Percentiles rank a stretch among this genome's conserved stretches.
phyloP scores from a whole-genome alignment of 139 green algal genomes.

The Choricystis sp. region DNA sequence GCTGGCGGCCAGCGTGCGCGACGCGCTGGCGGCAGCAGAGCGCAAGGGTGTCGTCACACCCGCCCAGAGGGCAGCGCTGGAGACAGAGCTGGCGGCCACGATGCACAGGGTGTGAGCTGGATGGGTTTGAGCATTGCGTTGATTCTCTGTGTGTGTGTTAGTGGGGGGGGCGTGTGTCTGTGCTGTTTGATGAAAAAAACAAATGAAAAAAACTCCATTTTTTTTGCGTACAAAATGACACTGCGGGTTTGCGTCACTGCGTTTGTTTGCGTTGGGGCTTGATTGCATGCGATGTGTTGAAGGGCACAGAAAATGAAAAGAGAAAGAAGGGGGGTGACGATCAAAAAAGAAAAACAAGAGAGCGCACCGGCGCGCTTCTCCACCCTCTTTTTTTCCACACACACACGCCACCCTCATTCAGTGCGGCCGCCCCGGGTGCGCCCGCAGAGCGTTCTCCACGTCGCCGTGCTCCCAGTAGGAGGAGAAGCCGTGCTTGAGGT shows the following conservation, averaged over 20 bases:
- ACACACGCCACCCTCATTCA: not conserved
- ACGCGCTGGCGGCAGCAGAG: constrained; percentile 35
- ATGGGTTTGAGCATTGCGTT: too few species aligned
- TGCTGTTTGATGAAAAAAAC: too few species aligned
- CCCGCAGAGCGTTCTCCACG: constrained; percentile 46
- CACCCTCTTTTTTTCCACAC: not conserved
- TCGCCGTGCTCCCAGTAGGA: constrained; percentile 62
- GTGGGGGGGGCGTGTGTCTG: too few species aligned
- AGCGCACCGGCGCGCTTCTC: not conserved
- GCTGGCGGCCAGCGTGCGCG: constrained; percentile 20
- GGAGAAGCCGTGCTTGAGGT: constrained; percentile 31
- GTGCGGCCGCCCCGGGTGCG: constrained; percentile 26
- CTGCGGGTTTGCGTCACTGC: too few species aligned
- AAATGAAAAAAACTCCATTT: too few species aligned
- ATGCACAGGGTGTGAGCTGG: constrained; percentile 22
- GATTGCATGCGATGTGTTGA: too few species aligned
- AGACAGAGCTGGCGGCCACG: constrained; percentile 25
- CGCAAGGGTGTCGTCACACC: constrained; percentile 25
- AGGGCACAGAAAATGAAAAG: too few species aligned
- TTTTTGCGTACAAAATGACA: too few species aligned
- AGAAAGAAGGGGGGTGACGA: not conserved
- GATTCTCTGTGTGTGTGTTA: too few species aligned
- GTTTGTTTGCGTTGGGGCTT: too few species aligned
- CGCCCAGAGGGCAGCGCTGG: constrained; percentile 27
- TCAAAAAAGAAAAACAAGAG: not conserved